Evolutionary conservation across 768 basidiomycete genomes (phyloP).

Genomic region (Kwoniella sp.): DNA sequence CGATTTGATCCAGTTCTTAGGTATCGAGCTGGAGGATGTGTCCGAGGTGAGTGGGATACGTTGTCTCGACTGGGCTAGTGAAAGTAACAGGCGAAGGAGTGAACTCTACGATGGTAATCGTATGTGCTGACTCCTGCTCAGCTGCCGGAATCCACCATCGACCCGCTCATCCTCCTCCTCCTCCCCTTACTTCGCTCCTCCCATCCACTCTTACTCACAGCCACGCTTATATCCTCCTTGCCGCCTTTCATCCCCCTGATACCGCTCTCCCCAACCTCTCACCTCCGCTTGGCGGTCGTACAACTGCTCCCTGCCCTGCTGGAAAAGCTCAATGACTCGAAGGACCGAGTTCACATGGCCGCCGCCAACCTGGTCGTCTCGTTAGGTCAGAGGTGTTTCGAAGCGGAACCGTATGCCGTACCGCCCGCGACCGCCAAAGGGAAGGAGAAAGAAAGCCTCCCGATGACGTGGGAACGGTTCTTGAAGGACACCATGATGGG

Average conservation of each 20-base stretch:
- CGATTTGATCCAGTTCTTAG: constrained; percentile 46
- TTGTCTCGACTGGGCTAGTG: background rate
- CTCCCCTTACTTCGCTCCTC: constrained; percentile 27
- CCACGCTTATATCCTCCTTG: constrained; percentile 33
- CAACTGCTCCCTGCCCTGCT: constrained; percentile 39
- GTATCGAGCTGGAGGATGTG: constrained; percentile 37
- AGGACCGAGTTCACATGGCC: constrained; percentile 39
- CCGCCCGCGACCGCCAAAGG: constrained; percentile 22
- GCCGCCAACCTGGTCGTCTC: constrained; percentile 23
- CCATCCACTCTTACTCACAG: constrained; percentile 25
- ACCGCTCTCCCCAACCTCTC: constrained; percentile 17
- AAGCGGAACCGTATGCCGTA: constrained; percentile 19
- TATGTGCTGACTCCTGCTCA: constrained; percentile 3
- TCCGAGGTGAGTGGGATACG: constrained; percentile 16
- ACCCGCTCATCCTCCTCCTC: constrained; percentile 34
- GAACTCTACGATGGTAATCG: background rate
- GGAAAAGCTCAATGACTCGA: constrained; percentile 46
- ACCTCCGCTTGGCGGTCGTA: constrained; percentile 27
- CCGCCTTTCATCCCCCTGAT: constrained; percentile 38
- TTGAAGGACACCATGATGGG: constrained; percentile 32
- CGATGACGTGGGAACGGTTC: constrained; percentile 34
- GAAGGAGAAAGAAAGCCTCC: constrained; percentile 41
- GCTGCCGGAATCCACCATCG: constrained; percentile 37
- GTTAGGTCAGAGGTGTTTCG: constrained; percentile 36
- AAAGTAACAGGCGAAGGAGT: too few species aligned